Base-by-base conservation (phyloP, 2,329 filamentous ascomycete genomes). In the Fusarium torreyae region DNA sequence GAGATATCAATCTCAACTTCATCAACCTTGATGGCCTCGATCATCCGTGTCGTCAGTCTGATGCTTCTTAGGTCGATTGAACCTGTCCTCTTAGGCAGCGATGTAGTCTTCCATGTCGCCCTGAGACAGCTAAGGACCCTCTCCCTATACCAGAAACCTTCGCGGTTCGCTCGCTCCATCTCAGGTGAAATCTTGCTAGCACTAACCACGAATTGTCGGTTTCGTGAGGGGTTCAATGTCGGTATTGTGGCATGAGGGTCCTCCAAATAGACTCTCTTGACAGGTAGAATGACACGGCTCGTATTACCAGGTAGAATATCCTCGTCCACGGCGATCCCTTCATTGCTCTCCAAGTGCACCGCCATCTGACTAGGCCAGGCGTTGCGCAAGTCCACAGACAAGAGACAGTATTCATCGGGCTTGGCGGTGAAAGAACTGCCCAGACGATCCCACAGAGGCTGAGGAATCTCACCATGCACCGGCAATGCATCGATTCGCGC, bases 101-200 rank as follows among this genome's bases (percentile, higher is more conserved):
- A 82, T 2, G 71, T 82, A 0, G 88, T 88, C 57, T 83, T 87
- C 94, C 94, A 98, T 0, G 85, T 88, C 0, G 91, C 94, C 26
- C 85, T 85, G 11, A 97, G 81, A 42, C 85, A 84, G 63, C 91
- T 90, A 5, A 98, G 85, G 3, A 98, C 86, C 75, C 89, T 89
- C 77, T 97, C 92, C 17, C 94, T 89, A 78, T 94, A 97, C 94
- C 94, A 98, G 77, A 98, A 98, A 1, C 91, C 89, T 80, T 97
- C 94, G 52, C 94, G 86, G 63, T 87, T 91, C 14, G 89, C 87
- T 34, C 92, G 88, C 80, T 98, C 94, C 43, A 87, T 88, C 68
- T 96, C 93, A 0, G 93, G 92, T 0, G 92, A 91, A 57, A 94
- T 88, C 73, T 92, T 92, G 75, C 89, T 90, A 17, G 90, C 88